phyloP scores from a whole-genome alignment of 345 rosid genomes.

The Pistacia vera region DNA sequence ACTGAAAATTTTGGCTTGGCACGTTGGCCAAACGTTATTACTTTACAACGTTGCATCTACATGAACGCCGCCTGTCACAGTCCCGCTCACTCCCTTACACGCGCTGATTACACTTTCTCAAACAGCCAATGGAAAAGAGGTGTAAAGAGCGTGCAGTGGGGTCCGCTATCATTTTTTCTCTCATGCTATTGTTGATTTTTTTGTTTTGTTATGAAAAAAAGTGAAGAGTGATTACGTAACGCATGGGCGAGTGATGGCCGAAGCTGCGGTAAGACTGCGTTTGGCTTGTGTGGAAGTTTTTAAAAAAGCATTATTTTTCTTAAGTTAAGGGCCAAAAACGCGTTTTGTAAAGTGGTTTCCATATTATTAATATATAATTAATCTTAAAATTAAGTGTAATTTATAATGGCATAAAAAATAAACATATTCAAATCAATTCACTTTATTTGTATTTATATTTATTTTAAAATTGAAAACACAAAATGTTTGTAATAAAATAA shows the following conservation, averaged over 20 bases:
- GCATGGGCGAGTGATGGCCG: not conserved
- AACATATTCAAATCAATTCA: no score
- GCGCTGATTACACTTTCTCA: not conserved
- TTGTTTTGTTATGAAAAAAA: not conserved
- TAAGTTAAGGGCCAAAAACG: not conserved
- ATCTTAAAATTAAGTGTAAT: no score
- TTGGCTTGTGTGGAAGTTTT: conserved; percentile 2
- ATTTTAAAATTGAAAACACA: no score
- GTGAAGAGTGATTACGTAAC: conserved; percentile 1
- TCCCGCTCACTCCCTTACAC: not conserved
- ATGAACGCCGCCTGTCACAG: not conserved
- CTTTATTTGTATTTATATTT: no score
- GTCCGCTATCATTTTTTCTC: not conserved
- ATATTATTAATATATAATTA: no score
- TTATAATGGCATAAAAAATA: no score
- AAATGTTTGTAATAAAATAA: no score
- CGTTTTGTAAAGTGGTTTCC: conserved; percentile 6
- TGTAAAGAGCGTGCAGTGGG: not conserved
- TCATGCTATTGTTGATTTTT: not conserved
- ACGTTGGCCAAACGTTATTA: conserved; percentile 5
- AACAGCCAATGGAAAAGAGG: not conserved
- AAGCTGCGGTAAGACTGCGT: conserved; percentile 5
- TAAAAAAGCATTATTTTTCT: not conserved
- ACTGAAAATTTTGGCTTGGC: conserved; percentile 3
- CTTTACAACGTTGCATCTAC: conserved; percentile 22